Evolutionary conservation across 257 asterid genomes (phyloP).

Genomic region (Plantago major): DNA sequence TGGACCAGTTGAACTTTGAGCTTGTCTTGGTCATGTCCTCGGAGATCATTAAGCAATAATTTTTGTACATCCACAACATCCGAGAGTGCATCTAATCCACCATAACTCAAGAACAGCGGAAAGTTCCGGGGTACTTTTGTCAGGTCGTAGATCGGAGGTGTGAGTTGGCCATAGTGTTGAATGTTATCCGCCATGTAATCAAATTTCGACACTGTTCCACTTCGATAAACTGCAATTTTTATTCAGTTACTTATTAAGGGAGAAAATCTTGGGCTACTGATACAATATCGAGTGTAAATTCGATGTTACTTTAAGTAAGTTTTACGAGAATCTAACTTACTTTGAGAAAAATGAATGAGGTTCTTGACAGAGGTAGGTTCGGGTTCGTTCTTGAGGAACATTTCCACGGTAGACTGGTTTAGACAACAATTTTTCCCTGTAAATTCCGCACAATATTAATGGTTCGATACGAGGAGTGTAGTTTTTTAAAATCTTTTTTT

Average conservation of each 20-base stretch:
- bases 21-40: constrained; percentile 29
- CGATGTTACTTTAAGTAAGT: too few species aligned
- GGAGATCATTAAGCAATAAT: constrained; percentile 35
- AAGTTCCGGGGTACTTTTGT: constrained; percentile 47
- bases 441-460: background rate
- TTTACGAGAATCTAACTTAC: too few species aligned
- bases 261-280: too few species aligned
- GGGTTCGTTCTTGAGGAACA: constrained; percentile 29
- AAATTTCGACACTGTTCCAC: constrained; percentile 39
- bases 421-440: constrained; percentile 36
- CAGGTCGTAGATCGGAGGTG: constrained; percentile 49
- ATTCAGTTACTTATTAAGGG: too few species aligned
- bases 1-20: constrained; percentile 47
- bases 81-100: constrained; percentile 65
- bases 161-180: constrained; percentile 39
- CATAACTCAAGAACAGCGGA: constrained; percentile 57
- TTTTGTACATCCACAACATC: constrained; percentile 40
- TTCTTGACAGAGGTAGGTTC: constrained; percentile 66
- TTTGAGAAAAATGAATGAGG: constrained; percentile 58
- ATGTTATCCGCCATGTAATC: constrained; percentile 37
- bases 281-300: too few species aligned
- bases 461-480: too few species aligned
- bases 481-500: too few species aligned
- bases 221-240: constrained; percentile 39
- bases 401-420: too few species aligned